Percentiles rank a stretch among this genome's conserved stretches.
phyloP scores from a whole-genome alignment of 306 rosid genomes.

The Adenanthera pavonina region DNA sequence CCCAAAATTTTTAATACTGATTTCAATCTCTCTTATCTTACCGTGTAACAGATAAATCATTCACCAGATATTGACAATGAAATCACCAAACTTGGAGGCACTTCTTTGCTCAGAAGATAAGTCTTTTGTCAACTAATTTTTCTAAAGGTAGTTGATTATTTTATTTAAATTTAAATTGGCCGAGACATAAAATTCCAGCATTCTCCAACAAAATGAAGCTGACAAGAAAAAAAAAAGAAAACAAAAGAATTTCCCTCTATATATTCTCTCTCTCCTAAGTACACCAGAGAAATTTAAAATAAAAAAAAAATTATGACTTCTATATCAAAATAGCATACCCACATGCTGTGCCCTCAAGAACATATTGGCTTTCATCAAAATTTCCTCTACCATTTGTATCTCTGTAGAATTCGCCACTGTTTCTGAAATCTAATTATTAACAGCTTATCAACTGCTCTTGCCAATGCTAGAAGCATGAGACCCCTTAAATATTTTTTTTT shows the following conservation, averaged over 20 bases:
- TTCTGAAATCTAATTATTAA: conserved; percentile 27
- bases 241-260: background rate
- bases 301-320: background rate
- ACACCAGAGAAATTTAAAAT: background rate
- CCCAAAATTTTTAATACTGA: too few relatives aligned
- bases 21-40: too few relatives aligned
- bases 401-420: conserved; percentile 26
- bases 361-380: conserved; percentile 9
- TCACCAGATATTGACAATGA: background rate
- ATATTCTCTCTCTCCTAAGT: conserved; percentile 23
- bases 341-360: background rate
- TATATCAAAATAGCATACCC: conserved; percentile 17
- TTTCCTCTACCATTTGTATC: conserved; percentile 31
- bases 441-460: conserved; percentile 29
- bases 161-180: background rate
- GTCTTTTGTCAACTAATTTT: background rate
- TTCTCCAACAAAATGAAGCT: background rate
- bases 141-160: background rate
- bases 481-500: conserved; percentile 20
- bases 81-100: background rate
- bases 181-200: background rate
- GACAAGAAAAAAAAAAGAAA: background rate
- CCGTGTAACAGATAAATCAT: too few relatives aligned
- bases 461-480: conserved; percentile 44
- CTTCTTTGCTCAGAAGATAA: background rate